Base-by-base conservation (phyloP, 352 stramenopile species). In the Pythium brassicae region DNA sequence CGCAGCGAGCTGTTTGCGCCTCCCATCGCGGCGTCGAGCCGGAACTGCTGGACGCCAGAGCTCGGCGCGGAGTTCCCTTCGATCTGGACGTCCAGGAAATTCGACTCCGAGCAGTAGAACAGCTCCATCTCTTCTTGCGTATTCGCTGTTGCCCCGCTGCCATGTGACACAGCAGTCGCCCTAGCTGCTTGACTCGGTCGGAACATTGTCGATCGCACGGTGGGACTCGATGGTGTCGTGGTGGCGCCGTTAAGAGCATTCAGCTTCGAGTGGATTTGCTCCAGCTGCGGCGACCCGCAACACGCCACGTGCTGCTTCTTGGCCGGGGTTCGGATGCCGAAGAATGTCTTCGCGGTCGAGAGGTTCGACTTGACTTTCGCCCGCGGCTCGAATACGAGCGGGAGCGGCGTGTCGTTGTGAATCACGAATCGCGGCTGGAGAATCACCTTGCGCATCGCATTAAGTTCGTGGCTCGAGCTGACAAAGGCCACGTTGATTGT, bases 91-190 rank as follows among this genome's bases (percentile, higher is more conserved):
- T 75, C 80, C 11, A 91, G 74, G 22, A 76, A 60, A 47, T 71
- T 82, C 0, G 78, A 74, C 35, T 92, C 79, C 6, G 82, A 89
- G 59, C 79, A 92, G 46, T 87, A 92, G 11, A 84, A 86, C 12
- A 68, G 70, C 29, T 87, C 77, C 20, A 68, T 59, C 35, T 83
- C 65, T 26, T 72, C 60, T 25, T 78, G 69, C 19, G 50, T 22
- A 0, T 12, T 63, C 5, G 42, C 4, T 12, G 23, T 23, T 12
- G 39, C 27, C 17, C 11, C 39, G 1, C 7, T 7, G 11, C 44
- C 17, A 19, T 17, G 15, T n/a, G 45, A 23, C 2, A 22, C 49
- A 44, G 57, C 23, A 42, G 39, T 25, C 2, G 25, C 9, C 12
- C 50, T 46, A 7, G 27, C 34, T 35, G 23, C 48, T 34, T 59